Conservation (phyloP, 768 basidiomycete genomes). For the Suillus discolor region DNA sequence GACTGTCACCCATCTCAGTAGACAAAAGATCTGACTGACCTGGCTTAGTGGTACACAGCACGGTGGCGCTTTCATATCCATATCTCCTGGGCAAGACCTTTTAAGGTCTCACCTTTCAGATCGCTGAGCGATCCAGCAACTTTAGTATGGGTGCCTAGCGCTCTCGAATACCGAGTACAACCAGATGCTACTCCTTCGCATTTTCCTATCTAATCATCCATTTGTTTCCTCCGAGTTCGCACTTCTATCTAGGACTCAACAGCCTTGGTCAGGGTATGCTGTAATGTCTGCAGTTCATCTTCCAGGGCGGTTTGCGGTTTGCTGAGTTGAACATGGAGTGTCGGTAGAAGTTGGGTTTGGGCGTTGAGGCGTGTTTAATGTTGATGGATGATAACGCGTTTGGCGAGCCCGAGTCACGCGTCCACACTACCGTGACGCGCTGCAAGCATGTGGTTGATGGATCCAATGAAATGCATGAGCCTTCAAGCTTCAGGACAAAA, state of each 20-base stretch:
- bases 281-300: slow-evolving; percentile 74
- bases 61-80: slow-evolving; percentile 68
- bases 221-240: slow-evolving; percentile 60
- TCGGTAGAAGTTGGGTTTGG: slow-evolving; percentile 81
- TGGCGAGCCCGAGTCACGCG: not conserved
- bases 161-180: slow-evolving; percentile 66
- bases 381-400: slow-evolving; percentile 65
- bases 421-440: not conserved
- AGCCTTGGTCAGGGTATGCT: slow-evolving; percentile 72
- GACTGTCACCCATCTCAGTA: slow-evolving; percentile 7
- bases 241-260: slow-evolving; percentile 74
- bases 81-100: slow-evolving; percentile 71
- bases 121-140: slow-evolving; percentile 66
- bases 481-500: not conserved
- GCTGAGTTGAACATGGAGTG: slow-evolving; percentile 82
- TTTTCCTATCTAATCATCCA: slow-evolving; percentile 69
- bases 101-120: slow-evolving; percentile 69
- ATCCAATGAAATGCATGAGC: not conserved
- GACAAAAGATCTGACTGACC: slow-evolving; percentile 43
- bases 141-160: slow-evolving; percentile 74
- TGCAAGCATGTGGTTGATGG: not conserved
- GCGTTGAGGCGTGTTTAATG: slow-evolving; percentile 76
- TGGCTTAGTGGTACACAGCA: slow-evolving; percentile 66
- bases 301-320: slow-evolving; percentile 78
- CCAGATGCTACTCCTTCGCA: slow-evolving; percentile 64